Conservation (phyloP, 306 rosid genomes). For the Glycine latifolia region DNA sequence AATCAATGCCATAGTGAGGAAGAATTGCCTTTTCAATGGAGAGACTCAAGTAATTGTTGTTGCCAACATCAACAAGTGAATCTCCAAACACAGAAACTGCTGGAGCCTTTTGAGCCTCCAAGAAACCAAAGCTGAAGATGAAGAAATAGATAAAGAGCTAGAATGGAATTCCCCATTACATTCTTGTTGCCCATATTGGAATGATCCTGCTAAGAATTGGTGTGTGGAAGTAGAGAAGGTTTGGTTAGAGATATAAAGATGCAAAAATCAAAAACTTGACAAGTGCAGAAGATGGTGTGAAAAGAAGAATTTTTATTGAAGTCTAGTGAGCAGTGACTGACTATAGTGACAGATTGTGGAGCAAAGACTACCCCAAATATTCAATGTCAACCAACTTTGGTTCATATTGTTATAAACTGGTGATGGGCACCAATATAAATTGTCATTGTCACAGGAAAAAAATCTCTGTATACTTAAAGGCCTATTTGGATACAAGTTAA, state of each 20-base stretch:
- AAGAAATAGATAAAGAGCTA: slow-evolving; percentile 42
- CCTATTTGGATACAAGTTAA: too few relatives aligned
- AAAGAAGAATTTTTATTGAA: slow-evolving; percentile 25
- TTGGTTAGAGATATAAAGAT: slow-evolving; percentile 40
- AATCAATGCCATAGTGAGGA: slow-evolving; percentile 74
- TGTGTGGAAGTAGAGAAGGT: slow-evolving; percentile 30
- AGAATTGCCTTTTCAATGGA: slow-evolving; percentile 65
- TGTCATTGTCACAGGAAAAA: neutral
- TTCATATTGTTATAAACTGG: neutral
- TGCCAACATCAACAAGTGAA: slow-evolving; percentile 84
- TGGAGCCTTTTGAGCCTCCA: slow-evolving; percentile 63
- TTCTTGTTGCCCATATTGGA: slow-evolving; percentile 3
- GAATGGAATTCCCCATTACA: slow-evolving; percentile 6
- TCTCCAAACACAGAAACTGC: slow-evolving; percentile 83
- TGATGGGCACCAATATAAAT: neutral
- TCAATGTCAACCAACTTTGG: neutral
- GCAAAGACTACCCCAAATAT: slow-evolving; percentile 6
- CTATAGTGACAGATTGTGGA: slow-evolving; percentile 26
- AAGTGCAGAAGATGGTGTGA: slow-evolving; percentile 45
- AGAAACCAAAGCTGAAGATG: slow-evolving; percentile 40
- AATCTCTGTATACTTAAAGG: neutral
- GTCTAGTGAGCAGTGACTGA: neutral
- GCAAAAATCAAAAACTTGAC: neutral
- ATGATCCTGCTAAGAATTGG: slow-evolving; percentile 1
- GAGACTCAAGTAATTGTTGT: slow-evolving; percentile 65